phyloP scores from a whole-genome alignment of 352 stramenopile species.

The Nothophytophthora sp. region DNA sequence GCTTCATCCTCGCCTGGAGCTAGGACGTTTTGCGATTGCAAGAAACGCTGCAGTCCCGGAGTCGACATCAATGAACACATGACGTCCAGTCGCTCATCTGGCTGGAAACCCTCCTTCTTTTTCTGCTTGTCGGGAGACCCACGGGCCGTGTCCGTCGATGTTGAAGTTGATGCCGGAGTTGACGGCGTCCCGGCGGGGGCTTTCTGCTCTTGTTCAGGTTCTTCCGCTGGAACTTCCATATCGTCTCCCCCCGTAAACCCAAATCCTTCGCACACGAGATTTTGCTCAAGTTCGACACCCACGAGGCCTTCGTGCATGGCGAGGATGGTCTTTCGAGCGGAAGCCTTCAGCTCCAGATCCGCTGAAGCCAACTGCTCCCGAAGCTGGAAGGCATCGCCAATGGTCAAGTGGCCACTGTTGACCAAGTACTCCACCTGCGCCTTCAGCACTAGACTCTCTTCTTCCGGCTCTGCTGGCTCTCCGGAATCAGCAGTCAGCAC shows the following conservation, averaged over 20 bases:
- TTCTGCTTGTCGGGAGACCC: constrained; percentile 1
- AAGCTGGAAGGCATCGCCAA: constrained; percentile 73
- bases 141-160: constrained; percentile 1
- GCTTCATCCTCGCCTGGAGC: constrained; percentile 28
- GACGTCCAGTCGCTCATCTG: constrained; percentile 63
- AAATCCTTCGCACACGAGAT: constrained; percentile 28
- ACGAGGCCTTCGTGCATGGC: constrained; percentile 59
- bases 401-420: constrained; percentile 57
- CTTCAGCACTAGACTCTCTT: constrained; percentile 52
- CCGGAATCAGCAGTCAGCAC: too few relatives aligned
- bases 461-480: neutral
- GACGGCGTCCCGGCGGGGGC: too few relatives aligned
- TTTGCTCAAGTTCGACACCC: constrained; percentile 22
- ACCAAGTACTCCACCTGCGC: constrained; percentile 82
- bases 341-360: constrained; percentile 42
- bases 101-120: constrained; percentile 13
- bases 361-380: constrained; percentile 59
- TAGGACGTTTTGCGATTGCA: constrained; percentile 59
- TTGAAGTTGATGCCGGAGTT: too few relatives aligned
- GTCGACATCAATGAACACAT: constrained; percentile 85
- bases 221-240: constrained; percentile 6
- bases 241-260: constrained; percentile 28
- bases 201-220: constrained; percentile 11
- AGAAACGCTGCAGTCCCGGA: constrained; percentile 59
- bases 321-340: constrained; percentile 60